Evolutionary conservation across 371 early-diverging fungal genomes (phyloP).

Genomic region (Apophysomyces ossiformis): DNA sequence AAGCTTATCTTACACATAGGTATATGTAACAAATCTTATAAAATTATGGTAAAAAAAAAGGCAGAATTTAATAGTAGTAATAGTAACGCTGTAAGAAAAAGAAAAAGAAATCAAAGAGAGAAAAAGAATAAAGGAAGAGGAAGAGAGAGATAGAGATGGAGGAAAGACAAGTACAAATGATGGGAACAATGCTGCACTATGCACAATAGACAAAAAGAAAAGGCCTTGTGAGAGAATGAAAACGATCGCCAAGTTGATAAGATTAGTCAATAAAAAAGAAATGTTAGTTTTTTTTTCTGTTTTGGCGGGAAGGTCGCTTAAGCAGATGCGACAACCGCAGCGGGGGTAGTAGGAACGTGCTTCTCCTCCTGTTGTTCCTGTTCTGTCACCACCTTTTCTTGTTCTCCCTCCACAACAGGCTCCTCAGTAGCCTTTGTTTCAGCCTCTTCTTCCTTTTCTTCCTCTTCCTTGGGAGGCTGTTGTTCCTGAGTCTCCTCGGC

Average conservation of each 20-base stretch:
- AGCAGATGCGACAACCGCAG: slow-evolving; percentile 7
- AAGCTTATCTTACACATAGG: too few relatives aligned
- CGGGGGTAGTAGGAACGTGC: slow-evolving; percentile 7
- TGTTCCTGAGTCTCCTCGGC: slow-evolving; percentile 3
- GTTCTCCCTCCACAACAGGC: slow-evolving; percentile 6
- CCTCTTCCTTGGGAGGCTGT: not conserved
- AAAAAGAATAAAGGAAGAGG: slow-evolving; percentile 16
- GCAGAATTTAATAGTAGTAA: slow-evolving; percentile 8
- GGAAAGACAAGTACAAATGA: slow-evolving; percentile 1
- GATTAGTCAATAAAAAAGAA: slow-evolving; percentile 6
- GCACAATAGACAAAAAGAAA: slow-evolving; percentile 10
- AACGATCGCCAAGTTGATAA: not conserved
- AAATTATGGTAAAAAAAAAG: not conserved
- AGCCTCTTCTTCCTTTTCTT: not conserved
- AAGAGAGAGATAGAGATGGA: not conserved
- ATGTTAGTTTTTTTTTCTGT: not conserved
- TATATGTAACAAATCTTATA: too few relatives aligned
- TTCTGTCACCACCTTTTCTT: not conserved
- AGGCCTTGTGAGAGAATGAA: not conserved
- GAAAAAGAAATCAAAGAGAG: slow-evolving; percentile 38
- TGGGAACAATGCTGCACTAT: slow-evolving; percentile 7
- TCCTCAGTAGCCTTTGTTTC: slow-evolving; percentile 19
- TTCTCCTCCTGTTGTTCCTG: slow-evolving; percentile 16
- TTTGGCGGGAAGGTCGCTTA: slow-evolving; percentile 1
- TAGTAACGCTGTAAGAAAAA: slow-evolving; percentile 37